Evolutionary conservation across 345 rosid genomes (phyloP).

Genomic region (Gossypium ekmanianum): DNA sequence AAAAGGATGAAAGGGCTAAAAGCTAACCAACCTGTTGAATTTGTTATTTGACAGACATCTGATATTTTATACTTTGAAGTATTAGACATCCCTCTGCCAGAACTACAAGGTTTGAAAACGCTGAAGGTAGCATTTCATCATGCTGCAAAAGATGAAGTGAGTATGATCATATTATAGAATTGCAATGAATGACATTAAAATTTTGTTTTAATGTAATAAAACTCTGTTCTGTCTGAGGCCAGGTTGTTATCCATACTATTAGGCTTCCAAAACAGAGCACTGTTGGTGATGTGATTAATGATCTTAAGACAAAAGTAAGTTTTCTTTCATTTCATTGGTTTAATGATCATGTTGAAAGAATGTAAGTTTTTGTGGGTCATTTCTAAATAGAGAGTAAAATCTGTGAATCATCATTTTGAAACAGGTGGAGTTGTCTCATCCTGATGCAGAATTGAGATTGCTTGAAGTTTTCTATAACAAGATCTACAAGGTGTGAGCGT

Average conservation of each 20-base stretch:
- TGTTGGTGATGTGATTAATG: slow-evolving; percentile 86
- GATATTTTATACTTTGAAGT: slow-evolving; percentile 94
- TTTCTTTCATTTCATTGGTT: slow-evolving; percentile 14
- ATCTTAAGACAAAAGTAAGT: slow-evolving; percentile 76
- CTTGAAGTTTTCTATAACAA: slow-evolving; percentile 92
- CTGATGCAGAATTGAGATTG: slow-evolving; percentile 84
- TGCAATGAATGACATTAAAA: background rate
- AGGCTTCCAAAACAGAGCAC: slow-evolving; percentile 92
- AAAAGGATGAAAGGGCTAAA: slow-evolving; percentile 6
- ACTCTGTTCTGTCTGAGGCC: slow-evolving; percentile 21
- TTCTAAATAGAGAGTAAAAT: slow-evolving; percentile 1
- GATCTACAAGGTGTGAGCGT: slow-evolving; percentile 72
- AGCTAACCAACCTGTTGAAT: slow-evolving; percentile 13
- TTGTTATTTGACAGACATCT: slow-evolving; percentile 52
- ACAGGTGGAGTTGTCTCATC: slow-evolving; percentile 87
- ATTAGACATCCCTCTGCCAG: slow-evolving; percentile 94
- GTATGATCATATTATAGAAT: slow-evolving; percentile 23
- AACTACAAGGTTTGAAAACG: slow-evolving; percentile 83
- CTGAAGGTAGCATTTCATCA: slow-evolving; percentile 80
- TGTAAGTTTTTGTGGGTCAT: no score
- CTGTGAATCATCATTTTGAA: slow-evolving; percentile 10
- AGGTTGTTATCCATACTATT: slow-evolving; percentile 81
- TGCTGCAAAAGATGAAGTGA: slow-evolving; percentile 79
- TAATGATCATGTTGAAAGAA: background rate
- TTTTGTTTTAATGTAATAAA: slow-evolving; percentile 21